Evolutionary conservation across 805 yeast genomes (phyloP), one percentile per base, ranked within the genome.

Genomic region (Candida awuae): DNA sequence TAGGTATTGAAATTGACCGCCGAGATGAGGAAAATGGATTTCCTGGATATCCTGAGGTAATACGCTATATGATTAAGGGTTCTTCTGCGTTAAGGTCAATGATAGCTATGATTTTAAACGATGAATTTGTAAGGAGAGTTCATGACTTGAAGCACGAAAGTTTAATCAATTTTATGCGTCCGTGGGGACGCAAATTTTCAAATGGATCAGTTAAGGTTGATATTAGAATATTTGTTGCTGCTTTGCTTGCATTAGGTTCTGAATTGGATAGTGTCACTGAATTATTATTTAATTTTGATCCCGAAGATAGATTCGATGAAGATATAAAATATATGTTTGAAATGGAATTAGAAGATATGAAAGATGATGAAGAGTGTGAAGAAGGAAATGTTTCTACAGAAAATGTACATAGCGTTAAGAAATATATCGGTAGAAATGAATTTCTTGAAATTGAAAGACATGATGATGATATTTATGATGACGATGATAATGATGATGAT

Each of bases 261-360:
- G 70, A 66, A 18, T 43, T 68, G 22, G 63, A 65, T 14, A 77
- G 72, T 43, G 68, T 76, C 6, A 72, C 76, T 0, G 77, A 72
- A 35, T 59, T 78, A 10, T 55, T 77, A 42, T 65, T 70, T 12
- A 77, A 74, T 49, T 54, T 77, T 39, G 81, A 75, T 44, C 65
- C 66, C 35, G 76, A 76, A 39, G 88, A 80, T 54, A 63, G 74
- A 38, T 77, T 74, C 46, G 88, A 80, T 54, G 86, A 79, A 47
- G 87, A 80, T 43, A 48, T 60, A 14, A 48, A 48, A 29, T 61
- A 59, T 38, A 61, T 61, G 63, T 60, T 58, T 45, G 64, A 59
- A 38, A 40, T 54, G 39, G 59, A 57, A 29, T 36, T 54, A 14
- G 54, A 53, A 12, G 50, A 44, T 18, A 54, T 48, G 41, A 58